phyloP scores from a whole-genome alignment of 1,139 yeast species.

The Chernovozyma aurita region DNA sequence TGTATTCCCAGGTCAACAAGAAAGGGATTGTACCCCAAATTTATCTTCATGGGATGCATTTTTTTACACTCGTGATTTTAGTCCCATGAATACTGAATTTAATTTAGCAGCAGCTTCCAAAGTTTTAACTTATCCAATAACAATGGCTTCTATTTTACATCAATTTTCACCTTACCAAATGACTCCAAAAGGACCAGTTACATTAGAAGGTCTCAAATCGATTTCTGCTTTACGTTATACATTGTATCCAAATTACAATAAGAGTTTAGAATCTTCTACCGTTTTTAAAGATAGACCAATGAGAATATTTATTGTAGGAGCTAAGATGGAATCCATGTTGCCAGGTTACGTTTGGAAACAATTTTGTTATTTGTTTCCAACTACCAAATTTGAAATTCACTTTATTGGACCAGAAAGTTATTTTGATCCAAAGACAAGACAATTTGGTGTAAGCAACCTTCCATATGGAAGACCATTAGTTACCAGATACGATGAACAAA shows the following conservation, averaged over 20 bases:
- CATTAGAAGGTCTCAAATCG: slow-evolving; percentile 89
- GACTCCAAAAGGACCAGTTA: slow-evolving; percentile 81
- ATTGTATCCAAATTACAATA: slow-evolving; percentile 67
- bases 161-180: slow-evolving; percentile 75
- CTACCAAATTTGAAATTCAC: slow-evolving; percentile 76
- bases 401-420: slow-evolving; percentile 92
- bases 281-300: slow-evolving; percentile 81
- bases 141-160: slow-evolving; percentile 80
- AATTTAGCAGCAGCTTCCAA: slow-evolving; percentile 94
- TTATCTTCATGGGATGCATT: slow-evolving; percentile 88
- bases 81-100: slow-evolving; percentile 95
- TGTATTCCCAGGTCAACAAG: slow-evolving; percentile 83
- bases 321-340: slow-evolving; percentile 88
- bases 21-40: slow-evolving; percentile 71
- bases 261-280: slow-evolving; percentile 35
- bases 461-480: slow-evolving; percentile 59
- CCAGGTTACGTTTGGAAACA: slow-evolving; percentile 98
- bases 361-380: slow-evolving; percentile 80
- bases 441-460: slow-evolving; percentile 33
- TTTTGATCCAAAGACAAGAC: slow-evolving; percentile 52
- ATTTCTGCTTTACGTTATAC: slow-evolving; percentile 89
- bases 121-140: slow-evolving; percentile 87
- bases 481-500: slow-evolving; percentile 69
- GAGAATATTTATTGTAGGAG: slow-evolving; percentile 84
- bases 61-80: slow-evolving; percentile 87